Base-by-base conservation (phyloP, 2,329 filamentous ascomycete species). In the Gaeumannomyces sp. region DNA sequence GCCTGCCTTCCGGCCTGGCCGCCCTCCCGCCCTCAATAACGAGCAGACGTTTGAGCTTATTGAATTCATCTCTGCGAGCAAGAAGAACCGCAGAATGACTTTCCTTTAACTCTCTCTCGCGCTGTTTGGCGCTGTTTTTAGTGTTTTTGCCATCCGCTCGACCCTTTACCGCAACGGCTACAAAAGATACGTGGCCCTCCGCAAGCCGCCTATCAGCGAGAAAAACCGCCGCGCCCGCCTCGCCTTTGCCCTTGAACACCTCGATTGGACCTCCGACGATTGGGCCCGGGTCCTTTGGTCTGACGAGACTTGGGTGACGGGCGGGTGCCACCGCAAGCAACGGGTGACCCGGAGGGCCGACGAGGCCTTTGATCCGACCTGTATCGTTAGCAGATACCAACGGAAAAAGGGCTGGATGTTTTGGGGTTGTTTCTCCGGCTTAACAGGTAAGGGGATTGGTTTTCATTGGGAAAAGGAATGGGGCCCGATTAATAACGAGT, bases 381-480 rank as follows among this genome's bases (percentile, higher is more conserved):
- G 66, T 64, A 65, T 72, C 35, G 64, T 69, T 19, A 66, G 72
- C 25, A 66, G 65, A 29, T 27, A 68, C 35, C 65, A 69, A 53
- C 60, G 66, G n/a, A 70, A 70, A 62, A 45, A 62, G 28, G 71
- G 72, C 3, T 73, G 65, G 70, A 74, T 73, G 68, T 74, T 75
- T 63, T 75, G 66, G 69, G 72, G 67, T 16, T 71, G 66, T 60
- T 73, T 74, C 66, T 67, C 64, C 62, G 69, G 72, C 29, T 50
- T 25, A 6, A 56, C 13, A 45, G 59, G 56, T 10, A 73, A 72
- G 67, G 71, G 72, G 10, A 70, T 67, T 38, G 66, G 65, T 25
- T 61, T 74, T 27, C 73, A 74, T 65, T 75, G 66, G 72, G 70
- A 73, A 67, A 74, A 74, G 66, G 72, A 73, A 57, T 75, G 66